Percentiles rank a stretch among this genome's conserved stretches.
Conservation (phyloP, 179 eudicot genomes). For the Actinidia arguta region DNA sequence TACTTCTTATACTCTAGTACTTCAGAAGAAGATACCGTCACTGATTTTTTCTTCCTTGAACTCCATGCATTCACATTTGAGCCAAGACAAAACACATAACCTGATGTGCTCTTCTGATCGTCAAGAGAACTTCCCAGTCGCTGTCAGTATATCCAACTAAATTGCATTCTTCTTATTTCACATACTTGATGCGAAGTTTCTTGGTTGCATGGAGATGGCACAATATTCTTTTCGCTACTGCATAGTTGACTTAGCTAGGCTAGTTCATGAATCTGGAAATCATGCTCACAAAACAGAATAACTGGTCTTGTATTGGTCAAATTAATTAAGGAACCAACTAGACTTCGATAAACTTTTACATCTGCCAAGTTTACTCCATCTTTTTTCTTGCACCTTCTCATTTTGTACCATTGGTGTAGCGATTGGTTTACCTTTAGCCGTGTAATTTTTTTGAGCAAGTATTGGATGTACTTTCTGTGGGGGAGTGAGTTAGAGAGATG, state of each 20-base stretch:
- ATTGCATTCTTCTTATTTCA: not conserved
- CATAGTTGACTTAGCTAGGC: not conserved
- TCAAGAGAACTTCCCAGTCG: slow-evolving; percentile 28
- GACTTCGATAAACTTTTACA: not conserved
- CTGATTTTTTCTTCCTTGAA: slow-evolving; percentile 26
- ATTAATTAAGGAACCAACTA: not conserved
- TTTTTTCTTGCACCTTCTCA: not conserved
- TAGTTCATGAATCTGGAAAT: not conserved
- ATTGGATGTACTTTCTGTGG: not conserved
- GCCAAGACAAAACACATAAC: slow-evolving; percentile 18
- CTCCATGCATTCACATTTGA: slow-evolving; percentile 18
- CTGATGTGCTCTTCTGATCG: slow-evolving; percentile 30
- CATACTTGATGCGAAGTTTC: not conserved
- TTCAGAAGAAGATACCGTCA: slow-evolving; percentile 31
- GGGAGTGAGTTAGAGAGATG: too few relatives aligned
- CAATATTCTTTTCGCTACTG: not conserved
- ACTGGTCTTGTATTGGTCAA: not conserved
- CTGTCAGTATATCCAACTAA: slow-evolving; percentile 21
- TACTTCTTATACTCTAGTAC: slow-evolving; percentile 34
- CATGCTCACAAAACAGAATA: not conserved
- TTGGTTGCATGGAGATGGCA: not conserved
- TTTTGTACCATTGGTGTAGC: not conserved
- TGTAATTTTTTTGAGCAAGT: not conserved
- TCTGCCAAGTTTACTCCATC: not conserved
- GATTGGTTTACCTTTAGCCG: not conserved